These are phyloP conservation scores for Glonium stellatum DNA, from an alignment of 495 filamentous ascomycete genomes.

Conservation along the genomic window DNA sequence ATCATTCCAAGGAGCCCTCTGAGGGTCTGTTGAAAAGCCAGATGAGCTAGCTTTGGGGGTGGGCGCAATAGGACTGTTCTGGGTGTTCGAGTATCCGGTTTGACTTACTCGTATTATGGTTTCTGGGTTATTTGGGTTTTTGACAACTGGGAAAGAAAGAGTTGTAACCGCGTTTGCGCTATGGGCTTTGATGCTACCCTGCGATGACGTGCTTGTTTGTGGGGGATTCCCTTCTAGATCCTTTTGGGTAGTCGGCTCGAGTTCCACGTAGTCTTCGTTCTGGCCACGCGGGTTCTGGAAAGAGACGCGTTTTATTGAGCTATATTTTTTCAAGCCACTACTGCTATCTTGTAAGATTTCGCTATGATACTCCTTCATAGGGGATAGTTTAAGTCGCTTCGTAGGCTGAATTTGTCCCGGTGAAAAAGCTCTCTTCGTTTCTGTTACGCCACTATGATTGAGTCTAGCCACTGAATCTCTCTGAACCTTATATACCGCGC, in stretches of 20 bases:
- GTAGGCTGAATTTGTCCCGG: background rate
- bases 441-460: background rate
- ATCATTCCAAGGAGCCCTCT: slow-evolving; percentile 25
- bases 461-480: background rate
- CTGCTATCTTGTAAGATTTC: background rate
- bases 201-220: slow-evolving; percentile 27
- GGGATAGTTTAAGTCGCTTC: background rate
- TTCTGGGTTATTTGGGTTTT: slow-evolving; percentile 62
- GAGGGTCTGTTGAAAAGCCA: slow-evolving; percentile 2
- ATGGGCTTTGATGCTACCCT: slow-evolving; percentile 30
- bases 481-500: no score
- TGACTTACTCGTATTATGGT: slow-evolving; percentile 66
- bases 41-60: slow-evolving; percentile 5
- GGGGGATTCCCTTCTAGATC: background rate
- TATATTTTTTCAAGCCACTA: background rate
- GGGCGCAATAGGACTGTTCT: slow-evolving; percentile 28
- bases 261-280: background rate
- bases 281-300: slow-evolving; percentile 2
- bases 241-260: background rate
- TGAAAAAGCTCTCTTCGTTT: background rate
- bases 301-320: slow-evolving; percentile 5
- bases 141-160: slow-evolving; percentile 69
- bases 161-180: slow-evolving; percentile 27
- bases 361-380: background rate
- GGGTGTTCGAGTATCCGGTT: slow-evolving; percentile 42